Conservation (phyloP, 164 flowering plant genomes). For the Berberis thunbergii region DNA sequence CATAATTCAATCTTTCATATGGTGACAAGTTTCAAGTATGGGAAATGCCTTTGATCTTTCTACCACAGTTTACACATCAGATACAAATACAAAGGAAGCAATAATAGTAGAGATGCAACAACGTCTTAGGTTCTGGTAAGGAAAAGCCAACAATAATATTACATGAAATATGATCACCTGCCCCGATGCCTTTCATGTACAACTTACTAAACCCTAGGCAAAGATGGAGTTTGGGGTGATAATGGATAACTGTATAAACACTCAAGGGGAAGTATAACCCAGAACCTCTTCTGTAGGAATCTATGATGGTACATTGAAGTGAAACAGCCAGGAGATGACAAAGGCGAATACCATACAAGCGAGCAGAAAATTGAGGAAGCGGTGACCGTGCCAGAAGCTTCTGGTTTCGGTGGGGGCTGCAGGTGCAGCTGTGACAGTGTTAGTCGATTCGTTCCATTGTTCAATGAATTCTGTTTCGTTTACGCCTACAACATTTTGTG, state of each 20-base stretch:
- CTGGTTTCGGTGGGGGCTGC: constrained; percentile 31
- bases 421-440: constrained; percentile 20
- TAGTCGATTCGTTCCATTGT: constrained; percentile 35
- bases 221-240: background rate
- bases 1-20: no score
- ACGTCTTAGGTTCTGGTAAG: constrained; percentile 1
- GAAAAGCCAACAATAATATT: constrained; percentile 2
- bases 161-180: constrained; percentile 5
- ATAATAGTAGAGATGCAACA: background rate
- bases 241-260: constrained; percentile 2
- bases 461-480: constrained; percentile 41
- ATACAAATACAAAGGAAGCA: background rate
- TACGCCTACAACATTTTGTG: constrained; percentile 53
- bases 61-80: background rate
- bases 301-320: constrained; percentile 75
- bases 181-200: constrained; percentile 9
- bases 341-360: constrained; percentile 93
- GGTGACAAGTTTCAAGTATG: no score
- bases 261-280: constrained; percentile 2
- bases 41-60: background rate
- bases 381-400: constrained; percentile 75
- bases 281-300: background rate
- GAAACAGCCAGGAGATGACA: constrained; percentile 92
- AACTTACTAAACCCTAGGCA: constrained; percentile 3
- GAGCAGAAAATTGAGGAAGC: constrained; percentile 70